phyloP scores from a whole-genome alignment of 257 asterid genomes.

The Primulina eburnea region DNA sequence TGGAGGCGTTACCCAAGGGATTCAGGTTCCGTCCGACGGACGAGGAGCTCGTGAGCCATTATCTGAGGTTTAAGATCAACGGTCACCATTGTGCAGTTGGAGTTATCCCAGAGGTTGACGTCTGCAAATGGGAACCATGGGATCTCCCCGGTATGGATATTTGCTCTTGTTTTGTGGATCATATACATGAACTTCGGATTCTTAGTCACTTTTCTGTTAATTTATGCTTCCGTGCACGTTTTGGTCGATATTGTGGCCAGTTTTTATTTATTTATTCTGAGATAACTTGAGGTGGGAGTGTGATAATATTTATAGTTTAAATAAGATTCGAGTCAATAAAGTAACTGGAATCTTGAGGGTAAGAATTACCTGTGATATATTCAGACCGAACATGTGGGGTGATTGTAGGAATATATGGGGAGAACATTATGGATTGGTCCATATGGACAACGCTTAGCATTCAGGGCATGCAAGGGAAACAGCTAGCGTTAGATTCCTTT shows the following conservation, averaged over 20 bases:
- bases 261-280: background rate
- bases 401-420: background rate
- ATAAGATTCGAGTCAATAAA: background rate
- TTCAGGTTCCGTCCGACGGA: slow-evolving; percentile 78
- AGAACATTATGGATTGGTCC: background rate
- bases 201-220: background rate
- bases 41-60: slow-evolving; percentile 66
- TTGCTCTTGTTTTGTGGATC: background rate
- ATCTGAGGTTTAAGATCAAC: slow-evolving; percentile 68
- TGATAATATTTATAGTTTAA: too few relatives aligned
- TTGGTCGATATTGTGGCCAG: background rate
- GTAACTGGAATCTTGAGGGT: background rate
- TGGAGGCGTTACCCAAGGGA: slow-evolving; percentile 68
- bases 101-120: slow-evolving; percentile 75
- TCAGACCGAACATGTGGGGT: background rate
- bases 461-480: too few relatives aligned
- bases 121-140: slow-evolving; percentile 93
- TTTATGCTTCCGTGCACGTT: slow-evolving; percentile 7
- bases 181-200: slow-evolving; percentile 5
- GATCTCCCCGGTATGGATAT: slow-evolving; percentile 64
- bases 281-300: background rate
- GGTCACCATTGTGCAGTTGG: slow-evolving; percentile 57
- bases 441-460: background rate
- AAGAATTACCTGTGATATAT: background rate
- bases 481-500: too few relatives aligned